phyloP scores from a whole-genome alignment of 192 early-diverging fungal species.

The Coemansia sp. region DNA sequence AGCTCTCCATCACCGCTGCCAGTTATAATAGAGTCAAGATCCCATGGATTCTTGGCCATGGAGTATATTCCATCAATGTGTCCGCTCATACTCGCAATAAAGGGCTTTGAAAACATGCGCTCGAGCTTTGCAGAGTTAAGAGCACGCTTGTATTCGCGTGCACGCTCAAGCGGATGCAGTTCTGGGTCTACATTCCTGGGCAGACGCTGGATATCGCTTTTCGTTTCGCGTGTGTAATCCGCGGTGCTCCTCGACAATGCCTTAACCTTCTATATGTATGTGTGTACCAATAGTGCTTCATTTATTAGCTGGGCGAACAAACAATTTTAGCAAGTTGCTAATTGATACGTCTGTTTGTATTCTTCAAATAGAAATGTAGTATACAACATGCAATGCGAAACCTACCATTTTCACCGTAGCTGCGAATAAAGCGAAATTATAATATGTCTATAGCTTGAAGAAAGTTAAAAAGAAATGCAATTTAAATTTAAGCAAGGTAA shows the following conservation, averaged over 20 bases:
- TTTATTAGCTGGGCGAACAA: background rate
- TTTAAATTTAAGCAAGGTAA: no score
- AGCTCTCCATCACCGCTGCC: slow-evolving; percentile 97
- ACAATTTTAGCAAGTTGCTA: background rate
- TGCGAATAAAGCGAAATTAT: background rate
- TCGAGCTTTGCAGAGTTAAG: slow-evolving; percentile 93
- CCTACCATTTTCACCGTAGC: background rate
- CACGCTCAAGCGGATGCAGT: slow-evolving; percentile 93
- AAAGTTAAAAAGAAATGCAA: background rate
- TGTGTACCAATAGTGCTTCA: background rate
- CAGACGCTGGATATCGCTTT: slow-evolving; percentile 82
- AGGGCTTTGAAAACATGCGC: slow-evolving; percentile 96
- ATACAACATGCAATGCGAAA: background rate
- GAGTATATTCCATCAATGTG: slow-evolving; percentile 96
- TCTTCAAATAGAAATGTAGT: background rate
- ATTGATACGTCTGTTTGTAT: background rate
- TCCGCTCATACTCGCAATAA: slow-evolving; percentile 83
- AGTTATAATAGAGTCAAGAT: slow-evolving; percentile 78
- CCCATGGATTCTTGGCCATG: slow-evolving; percentile 91
- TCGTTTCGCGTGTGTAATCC: slow-evolving; percentile 78
- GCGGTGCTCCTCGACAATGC: slow-evolving; percentile 80
- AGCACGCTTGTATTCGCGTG: slow-evolving; percentile 93
- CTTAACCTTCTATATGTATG: slow-evolving; percentile 84
- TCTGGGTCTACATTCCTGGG: slow-evolving; percentile 87
- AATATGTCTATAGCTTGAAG: background rate